Evolutionary conservation across 176 grass and related monocot genomes (phyloP).

Genomic region (Metroxylon sagu): DNA sequence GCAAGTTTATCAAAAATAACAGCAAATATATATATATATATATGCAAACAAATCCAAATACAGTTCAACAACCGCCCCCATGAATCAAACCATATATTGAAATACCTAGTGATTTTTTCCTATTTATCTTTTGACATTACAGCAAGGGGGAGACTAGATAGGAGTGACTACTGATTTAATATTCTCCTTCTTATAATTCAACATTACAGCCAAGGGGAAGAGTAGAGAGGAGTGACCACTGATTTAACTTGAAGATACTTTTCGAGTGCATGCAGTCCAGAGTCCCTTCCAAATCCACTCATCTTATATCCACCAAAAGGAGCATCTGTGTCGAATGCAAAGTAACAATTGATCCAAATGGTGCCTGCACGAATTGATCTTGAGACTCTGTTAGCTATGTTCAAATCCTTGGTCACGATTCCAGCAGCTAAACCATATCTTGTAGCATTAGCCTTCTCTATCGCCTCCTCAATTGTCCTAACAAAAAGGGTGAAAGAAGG

Average conservation of each 20-base stretch:
- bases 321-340: constrained; percentile 4
- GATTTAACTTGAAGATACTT: constrained; percentile 18
- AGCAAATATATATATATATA: too few species aligned
- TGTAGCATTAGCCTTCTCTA: constrained; percentile 10
- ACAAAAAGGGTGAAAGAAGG: not conserved
- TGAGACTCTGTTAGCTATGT: constrained; percentile 12
- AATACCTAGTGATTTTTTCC: too few species aligned
- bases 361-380: constrained; percentile 16
- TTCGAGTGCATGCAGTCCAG: not conserved
- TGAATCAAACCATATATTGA: too few species aligned
- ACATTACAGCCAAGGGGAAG: constrained; percentile 8
- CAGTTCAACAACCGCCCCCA: too few species aligned
- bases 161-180: constrained; percentile 7
- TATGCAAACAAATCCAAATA: too few species aligned
- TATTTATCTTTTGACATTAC: not conserved
- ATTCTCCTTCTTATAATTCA: too few species aligned
- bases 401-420: constrained; percentile 6
- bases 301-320: constrained; percentile 17
- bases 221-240: constrained; percentile 11
- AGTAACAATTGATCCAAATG: constrained; percentile 17
- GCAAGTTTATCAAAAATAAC: too few species aligned
- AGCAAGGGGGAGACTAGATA: constrained; percentile 1
- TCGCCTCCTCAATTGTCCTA: constrained; percentile 13
- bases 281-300: constrained; percentile 16
- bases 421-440: constrained; percentile 9